Evolutionary conservation across 177 flowering plant genomes (phyloP).

Genomic region (Vitis hybrid): DNA sequence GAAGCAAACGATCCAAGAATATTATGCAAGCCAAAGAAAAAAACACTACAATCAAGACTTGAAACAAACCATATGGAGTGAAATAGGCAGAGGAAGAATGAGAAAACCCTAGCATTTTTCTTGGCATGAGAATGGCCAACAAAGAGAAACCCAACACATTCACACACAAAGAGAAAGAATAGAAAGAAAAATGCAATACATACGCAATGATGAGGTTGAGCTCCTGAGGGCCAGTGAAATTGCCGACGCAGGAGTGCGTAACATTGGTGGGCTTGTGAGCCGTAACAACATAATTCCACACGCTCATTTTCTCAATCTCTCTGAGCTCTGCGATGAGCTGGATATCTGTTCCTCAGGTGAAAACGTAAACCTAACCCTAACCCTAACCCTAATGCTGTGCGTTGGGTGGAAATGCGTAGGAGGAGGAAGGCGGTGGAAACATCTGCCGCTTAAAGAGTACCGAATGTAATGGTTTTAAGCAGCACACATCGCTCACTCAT

Average conservation of each 20-base stretch:
- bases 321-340: no score
- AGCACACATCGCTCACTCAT: no score
- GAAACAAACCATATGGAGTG: no score
- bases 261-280: slow-evolving; percentile 98
- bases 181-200: neutral
- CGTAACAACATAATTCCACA: slow-evolving; percentile 94
- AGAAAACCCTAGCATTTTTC: neutral
- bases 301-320: slow-evolving; percentile 53
- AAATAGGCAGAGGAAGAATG: no score
- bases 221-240: slow-evolving; percentile 92
- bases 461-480: no score
- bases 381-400: neutral
- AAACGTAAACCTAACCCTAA: neutral
- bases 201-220: slow-evolving; percentile 96
- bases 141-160: neutral
- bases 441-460: no score
- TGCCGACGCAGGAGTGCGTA: slow-evolving; percentile 95
- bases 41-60: no score
- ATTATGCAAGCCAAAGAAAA: no score
- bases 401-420: no score
- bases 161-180: neutral
- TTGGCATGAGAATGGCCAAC: neutral
- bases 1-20: no score
- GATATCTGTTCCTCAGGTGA: no score
- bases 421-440: no score